phyloP scores from a whole-genome alignment of 495 filamentous ascomycete genomes.

The Hyaloscypha bicolor region DNA sequence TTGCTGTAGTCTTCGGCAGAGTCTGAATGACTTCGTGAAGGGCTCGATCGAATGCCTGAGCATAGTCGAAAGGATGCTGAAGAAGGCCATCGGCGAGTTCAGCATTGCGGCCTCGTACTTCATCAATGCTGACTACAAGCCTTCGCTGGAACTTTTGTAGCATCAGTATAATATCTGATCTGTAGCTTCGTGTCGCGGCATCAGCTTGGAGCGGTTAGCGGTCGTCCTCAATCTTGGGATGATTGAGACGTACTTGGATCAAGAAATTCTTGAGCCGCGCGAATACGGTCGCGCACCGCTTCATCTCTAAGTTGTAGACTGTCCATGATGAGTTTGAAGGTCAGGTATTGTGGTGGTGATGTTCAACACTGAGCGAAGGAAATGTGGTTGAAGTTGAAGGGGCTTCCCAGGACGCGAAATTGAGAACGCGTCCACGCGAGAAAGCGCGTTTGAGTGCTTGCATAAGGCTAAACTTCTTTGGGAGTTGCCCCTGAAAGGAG shows the following conservation, averaged over 20 bases:
- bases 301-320: constrained; percentile 76
- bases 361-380: neutral
- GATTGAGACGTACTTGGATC: constrained; percentile 68
- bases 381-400: neutral
- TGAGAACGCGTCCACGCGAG: neutral
- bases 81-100: constrained; percentile 90
- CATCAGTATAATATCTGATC: constrained; percentile 89
- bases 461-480: neutral
- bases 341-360: neutral
- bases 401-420: neutral
- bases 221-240: neutral
- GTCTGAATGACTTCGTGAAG: constrained; percentile 85
- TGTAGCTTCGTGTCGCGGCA: constrained; percentile 70
- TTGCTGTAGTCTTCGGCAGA: constrained; percentile 59
- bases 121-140: constrained; percentile 86
- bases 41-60: constrained; percentile 83
- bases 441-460: constrained; percentile 4
- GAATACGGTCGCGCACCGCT: constrained; percentile 76
- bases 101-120: constrained; percentile 85
- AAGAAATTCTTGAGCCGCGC: constrained; percentile 80
- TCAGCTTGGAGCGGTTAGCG: constrained; percentile 36
- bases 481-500: too few relatives aligned
- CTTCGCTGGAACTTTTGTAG: constrained; percentile 82
- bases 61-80: constrained; percentile 83
- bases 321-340: constrained; percentile 58